Base-by-base conservation (phyloP, 108 stramenopile species). In the Parietichytrium sp. region DNA sequence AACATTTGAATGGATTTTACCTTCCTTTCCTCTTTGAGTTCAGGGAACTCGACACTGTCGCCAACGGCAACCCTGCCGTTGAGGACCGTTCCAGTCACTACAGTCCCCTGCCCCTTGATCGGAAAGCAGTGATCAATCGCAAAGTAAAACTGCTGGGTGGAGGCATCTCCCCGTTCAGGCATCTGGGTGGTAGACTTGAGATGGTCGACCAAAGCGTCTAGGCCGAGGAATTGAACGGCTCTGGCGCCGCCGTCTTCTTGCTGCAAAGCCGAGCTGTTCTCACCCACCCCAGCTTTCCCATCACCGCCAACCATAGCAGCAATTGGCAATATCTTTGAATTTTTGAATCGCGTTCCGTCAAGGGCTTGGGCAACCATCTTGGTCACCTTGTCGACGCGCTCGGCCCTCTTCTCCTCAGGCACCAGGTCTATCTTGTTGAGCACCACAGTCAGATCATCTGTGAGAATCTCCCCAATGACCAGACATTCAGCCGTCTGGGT, bases 401-500 rank as follows among this genome's bases (percentile, higher is more conserved):
- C 93, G 16, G 92, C 36, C 84, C 54, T 36, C 86, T 94, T 90
- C 8, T 86, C 80, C 52, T 85, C 86, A 3, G 93, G 89, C 54
- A 97, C 92, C 86, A 94, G 81, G 84, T 97, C 96, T 23, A 93
- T 85, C 86, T 97, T 97, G 81, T 97, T 97, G 16, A 97, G 86
- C 8, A 91, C 96, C 15, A 97, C 92, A 7, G 97, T 86, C 29
- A 97, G 81, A 78, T 92, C 87, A 6, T 93, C 89, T 47, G 91
- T 89, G 15, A 96, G 96, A 79, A 97, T 90, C 87, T 98, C 96
- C 16, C 95, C 98, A 79, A 99, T 91, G 38, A 99, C 97, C 30
- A 98, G 85, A 82, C 98, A 99, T 88, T 99, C 98, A 13, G 94
- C 96, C 10, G 98, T 99, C 87, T 99, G 98, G 6, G 97, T 94